Conservation (phyloP, 2,329 filamentous ascomycete species). For the Didymella pinodella region DNA sequence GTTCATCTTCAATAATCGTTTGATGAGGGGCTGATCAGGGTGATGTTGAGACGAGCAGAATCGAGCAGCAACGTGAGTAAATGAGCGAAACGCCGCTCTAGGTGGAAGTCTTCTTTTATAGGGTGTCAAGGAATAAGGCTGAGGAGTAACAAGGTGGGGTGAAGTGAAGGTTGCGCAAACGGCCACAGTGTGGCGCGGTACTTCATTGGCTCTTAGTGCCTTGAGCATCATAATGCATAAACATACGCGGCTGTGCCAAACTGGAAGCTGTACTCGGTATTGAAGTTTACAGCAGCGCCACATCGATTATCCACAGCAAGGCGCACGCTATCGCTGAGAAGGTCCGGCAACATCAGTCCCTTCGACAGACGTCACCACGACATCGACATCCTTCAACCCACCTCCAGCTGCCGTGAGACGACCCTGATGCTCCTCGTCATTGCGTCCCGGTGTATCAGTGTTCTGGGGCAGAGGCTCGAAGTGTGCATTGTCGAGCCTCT, state of each 20-base stretch:
- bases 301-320: background rate
- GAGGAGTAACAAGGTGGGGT: conserved; percentile 1
- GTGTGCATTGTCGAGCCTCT: conserved; percentile 37
- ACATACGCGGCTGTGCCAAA: background rate
- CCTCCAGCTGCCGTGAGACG: background rate
- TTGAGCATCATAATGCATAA: background rate
- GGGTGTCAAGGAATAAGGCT: conserved; percentile 8
- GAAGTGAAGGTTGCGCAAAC: conserved; percentile 3
- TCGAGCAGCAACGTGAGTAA: background rate
- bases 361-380: conserved; percentile 30
- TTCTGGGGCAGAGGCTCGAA: conserved; percentile 39
- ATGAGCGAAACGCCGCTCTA: background rate
- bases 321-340: conserved; percentile 6
- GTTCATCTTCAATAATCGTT: background rate
- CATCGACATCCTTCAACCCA: conserved; percentile 22
- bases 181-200: background rate
- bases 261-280: background rate
- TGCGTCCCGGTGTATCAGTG: background rate
- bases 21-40: background rate
- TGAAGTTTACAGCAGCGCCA: no score
- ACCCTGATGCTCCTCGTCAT: conserved; percentile 24
- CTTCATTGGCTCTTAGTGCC: background rate
- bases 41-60: background rate
- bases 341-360: conserved; percentile 28
- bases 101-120: background rate